Conservation (phyloP, 345 rosid genomes). For the Citrus sp. region DNA sequence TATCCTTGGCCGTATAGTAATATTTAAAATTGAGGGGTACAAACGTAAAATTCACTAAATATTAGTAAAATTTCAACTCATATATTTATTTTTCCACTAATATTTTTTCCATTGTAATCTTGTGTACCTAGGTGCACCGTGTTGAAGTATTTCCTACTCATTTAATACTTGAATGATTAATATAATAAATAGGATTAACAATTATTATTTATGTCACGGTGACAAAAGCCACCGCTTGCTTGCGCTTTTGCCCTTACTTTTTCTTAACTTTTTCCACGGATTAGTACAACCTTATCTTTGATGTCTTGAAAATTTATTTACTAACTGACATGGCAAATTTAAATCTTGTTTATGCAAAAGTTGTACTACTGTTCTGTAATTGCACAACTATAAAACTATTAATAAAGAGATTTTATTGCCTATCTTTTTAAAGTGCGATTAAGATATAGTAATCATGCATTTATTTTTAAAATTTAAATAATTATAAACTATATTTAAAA, state of each 20-base stretch:
- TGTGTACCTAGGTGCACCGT: too few species aligned
- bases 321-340: not conserved
- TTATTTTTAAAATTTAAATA: too few species aligned
- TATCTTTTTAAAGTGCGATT: not conserved
- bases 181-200: not conserved
- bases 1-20: too few species aligned
- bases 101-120: too few species aligned
- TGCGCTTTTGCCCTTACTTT: not conserved
- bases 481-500: too few species aligned
- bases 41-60: too few species aligned
- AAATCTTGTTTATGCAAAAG: not conserved
- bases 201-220: not conserved
- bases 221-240: not conserved
- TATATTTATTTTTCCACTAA: too few species aligned
- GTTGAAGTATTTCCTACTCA: too few species aligned
- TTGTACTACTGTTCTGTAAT: not conserved
- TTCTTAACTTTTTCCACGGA: not conserved
- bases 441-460: not conserved
- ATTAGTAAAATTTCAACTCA: too few species aligned
- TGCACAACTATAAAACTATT: not conserved
- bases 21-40: too few species aligned
- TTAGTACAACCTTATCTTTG: not conserved
- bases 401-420: too few species aligned
- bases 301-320: not conserved
- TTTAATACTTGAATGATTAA: too few species aligned